These are phyloP conservation scores for Sporodiniella umbellata DNA, from an alignment of 371 early-diverging fungal species.

Conservation along the genomic window DNA sequence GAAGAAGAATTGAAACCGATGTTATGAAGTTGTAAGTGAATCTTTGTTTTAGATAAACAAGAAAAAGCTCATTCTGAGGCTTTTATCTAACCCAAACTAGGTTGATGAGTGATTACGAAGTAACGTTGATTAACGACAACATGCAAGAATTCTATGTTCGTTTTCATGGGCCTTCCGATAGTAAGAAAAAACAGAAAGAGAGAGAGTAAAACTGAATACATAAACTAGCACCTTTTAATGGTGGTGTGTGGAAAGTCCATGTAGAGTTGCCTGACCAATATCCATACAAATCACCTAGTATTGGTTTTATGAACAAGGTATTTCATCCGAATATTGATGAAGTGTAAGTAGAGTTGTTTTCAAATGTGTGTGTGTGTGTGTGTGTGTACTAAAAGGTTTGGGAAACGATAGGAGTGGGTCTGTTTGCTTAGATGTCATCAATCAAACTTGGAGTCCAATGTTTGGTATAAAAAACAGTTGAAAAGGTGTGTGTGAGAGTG, in stretches of 20 bases:
- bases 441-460: constrained; percentile 99
- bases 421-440: constrained; percentile 99
- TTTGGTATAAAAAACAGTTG: constrained; percentile 75
- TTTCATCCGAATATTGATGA: constrained; percentile 99
- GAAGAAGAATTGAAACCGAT: constrained; percentile 96
- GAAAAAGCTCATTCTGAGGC: too few species aligned
- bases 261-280: constrained; percentile 99
- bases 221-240: constrained; percentile 83
- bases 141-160: constrained; percentile 98
- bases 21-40: constrained; percentile 93
- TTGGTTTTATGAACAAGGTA: constrained; percentile 99
- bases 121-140: constrained; percentile 96
- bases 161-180: constrained; percentile 93
- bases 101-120: constrained; percentile 97
- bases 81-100: constrained; percentile 39
- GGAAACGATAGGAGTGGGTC: constrained; percentile 92
- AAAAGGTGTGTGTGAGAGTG: too few species aligned
- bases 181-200: constrained; percentile 49
- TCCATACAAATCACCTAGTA: constrained; percentile 99
- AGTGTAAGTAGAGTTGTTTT: constrained; percentile 66
- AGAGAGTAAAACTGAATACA: background rate
- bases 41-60: background rate
- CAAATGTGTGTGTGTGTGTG: background rate
- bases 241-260: constrained; percentile 96
- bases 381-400: too few species aligned